A percentile compares a stretch with the other conserved stretches of the same genome.
Evolutionary conservation across 805 yeast genomes (phyloP).

Genomic region (Tetrapisispora phaffii): DNA sequence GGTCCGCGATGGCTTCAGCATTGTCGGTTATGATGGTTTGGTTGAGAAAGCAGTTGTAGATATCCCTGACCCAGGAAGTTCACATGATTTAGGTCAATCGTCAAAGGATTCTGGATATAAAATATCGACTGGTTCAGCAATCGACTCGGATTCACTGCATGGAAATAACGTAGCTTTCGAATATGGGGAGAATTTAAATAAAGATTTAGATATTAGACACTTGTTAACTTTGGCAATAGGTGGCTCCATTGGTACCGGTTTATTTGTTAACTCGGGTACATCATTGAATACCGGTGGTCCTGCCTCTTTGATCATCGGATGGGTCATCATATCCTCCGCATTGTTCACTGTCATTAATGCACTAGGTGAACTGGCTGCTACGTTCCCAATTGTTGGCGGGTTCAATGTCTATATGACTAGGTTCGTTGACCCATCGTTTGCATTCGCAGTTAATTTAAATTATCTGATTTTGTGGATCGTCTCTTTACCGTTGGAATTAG

Average conservation of each 20-base stretch:
- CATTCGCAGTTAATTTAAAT: conserved; percentile 45
- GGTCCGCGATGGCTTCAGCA: neutral
- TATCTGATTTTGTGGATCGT: conserved; percentile 49
- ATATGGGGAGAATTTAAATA: neutral
- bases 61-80: neutral
- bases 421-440: conserved; percentile 47
- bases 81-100: neutral
- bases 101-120: neutral
- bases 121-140: no score
- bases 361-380: conserved; percentile 44
- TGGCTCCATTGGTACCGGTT: conserved; percentile 59
- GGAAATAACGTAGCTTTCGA: neutral
- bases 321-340: conserved; percentile 46
- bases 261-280: conserved; percentile 56
- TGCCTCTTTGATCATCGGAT: conserved; percentile 50
- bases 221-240: conserved; percentile 61
- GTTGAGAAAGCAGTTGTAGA: neutral
- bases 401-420: conserved; percentile 41
- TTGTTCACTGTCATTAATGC: conserved; percentile 50
- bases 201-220: conserved; percentile 31
- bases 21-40: neutral
- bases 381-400: conserved; percentile 46
- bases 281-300: conserved; percentile 56
- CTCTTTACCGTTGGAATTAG: conserved; percentile 48
- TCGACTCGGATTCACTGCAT: neutral